A percentile compares a stretch with the other conserved stretches of the same genome.
Evolutionary conservation across 208 protist species (phyloP).

Genomic region (Lotmaria passim): DNA sequence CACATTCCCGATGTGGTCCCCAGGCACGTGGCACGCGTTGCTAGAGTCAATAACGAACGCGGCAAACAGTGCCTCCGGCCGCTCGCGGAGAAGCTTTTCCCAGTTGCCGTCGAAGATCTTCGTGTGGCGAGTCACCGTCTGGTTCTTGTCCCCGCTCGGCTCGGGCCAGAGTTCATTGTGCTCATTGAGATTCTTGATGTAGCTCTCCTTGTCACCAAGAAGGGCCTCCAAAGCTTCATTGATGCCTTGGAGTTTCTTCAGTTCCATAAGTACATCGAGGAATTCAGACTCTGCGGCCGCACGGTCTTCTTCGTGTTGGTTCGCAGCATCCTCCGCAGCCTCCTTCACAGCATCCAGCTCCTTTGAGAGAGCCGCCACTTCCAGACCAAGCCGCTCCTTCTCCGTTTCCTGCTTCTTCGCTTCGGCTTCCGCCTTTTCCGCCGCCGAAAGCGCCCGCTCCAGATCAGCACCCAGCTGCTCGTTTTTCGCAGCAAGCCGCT

Average conservation of each 20-base stretch:
- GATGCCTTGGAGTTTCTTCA: slow-evolving; percentile 33
- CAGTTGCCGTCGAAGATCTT: slow-evolving; percentile 74
- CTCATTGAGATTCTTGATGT: slow-evolving; percentile 39
- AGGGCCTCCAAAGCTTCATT: slow-evolving; percentile 30
- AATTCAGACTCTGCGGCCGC: slow-evolving; percentile 21
- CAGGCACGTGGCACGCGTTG: slow-evolving; percentile 70
- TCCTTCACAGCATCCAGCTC: slow-evolving; percentile 9
- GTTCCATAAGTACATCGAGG: slow-evolving; percentile 45
- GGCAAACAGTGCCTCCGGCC: slow-evolving; percentile 57
- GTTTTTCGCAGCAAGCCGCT: slow-evolving; percentile 9
- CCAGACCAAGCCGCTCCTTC: slow-evolving; percentile 37
- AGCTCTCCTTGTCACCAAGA: slow-evolving; percentile 38
- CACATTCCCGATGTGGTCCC: slow-evolving; percentile 52
- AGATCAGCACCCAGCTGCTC: slow-evolving; percentile 34
- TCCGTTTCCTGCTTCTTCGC: slow-evolving; percentile 23
- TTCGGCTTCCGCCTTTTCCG: slow-evolving; percentile 9
- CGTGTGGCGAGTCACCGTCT: slow-evolving; percentile 51
- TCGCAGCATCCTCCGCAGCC: slow-evolving; percentile 25
- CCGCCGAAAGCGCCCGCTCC: slow-evolving; percentile 31
- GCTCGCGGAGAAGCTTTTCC: slow-evolving; percentile 44
- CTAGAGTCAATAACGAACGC: slow-evolving; percentile 68
- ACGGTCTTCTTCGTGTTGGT: slow-evolving; percentile 36
- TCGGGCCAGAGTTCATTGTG: slow-evolving; percentile 39
- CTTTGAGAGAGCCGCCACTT: neutral
- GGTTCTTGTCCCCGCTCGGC: slow-evolving; percentile 33